A percentile compares a stretch with the other conserved stretches of the same genome.
These are phyloP conservation scores for Apophysomyces trapeziformis DNA, from an alignment of 371 early-diverging fungal genomes.

Conservation along the genomic window DNA sequence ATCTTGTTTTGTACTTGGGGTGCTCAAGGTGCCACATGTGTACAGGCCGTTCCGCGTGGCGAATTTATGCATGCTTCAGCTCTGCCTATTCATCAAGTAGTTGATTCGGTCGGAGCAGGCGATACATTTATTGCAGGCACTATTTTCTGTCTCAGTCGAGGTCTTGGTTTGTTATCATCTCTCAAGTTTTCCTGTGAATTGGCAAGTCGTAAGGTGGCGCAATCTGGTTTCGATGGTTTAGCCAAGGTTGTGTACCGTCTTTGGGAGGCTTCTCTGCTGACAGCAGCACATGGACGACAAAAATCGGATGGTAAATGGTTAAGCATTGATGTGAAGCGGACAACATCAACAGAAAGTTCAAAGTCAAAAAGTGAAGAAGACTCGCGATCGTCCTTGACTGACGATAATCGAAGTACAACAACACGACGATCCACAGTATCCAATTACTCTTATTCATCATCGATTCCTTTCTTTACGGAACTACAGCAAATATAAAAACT, in stretches of 20 bases:
- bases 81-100: conserved; percentile 37
- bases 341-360: neutral
- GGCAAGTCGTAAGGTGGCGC: conserved; percentile 67
- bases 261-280: neutral
- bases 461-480: conserved; percentile 5
- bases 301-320: conserved; percentile 3
- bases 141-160: conserved; percentile 49
- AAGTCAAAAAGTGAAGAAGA: conserved; percentile 1
- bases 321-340: conserved; percentile 4
- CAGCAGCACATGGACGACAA: neutral
- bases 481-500: conserved; percentile 5
- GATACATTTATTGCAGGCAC: conserved; percentile 74
- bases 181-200: conserved; percentile 55
- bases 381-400: neutral
- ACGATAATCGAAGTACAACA: neutral
- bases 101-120: conserved; percentile 72
- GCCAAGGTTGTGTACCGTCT: conserved; percentile 1
- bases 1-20: conserved; percentile 66
- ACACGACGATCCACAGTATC: neutral
- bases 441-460: conserved; percentile 7
- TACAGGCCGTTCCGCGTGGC: conserved; percentile 37
- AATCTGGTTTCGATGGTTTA: conserved; percentile 62
- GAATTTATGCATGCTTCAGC: conserved; percentile 47
- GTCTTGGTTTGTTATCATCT: conserved; percentile 21
- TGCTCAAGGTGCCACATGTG: conserved; percentile 54